Base-by-base conservation (phyloP, 257 asterid species). In the Mentha longifolia region DNA sequence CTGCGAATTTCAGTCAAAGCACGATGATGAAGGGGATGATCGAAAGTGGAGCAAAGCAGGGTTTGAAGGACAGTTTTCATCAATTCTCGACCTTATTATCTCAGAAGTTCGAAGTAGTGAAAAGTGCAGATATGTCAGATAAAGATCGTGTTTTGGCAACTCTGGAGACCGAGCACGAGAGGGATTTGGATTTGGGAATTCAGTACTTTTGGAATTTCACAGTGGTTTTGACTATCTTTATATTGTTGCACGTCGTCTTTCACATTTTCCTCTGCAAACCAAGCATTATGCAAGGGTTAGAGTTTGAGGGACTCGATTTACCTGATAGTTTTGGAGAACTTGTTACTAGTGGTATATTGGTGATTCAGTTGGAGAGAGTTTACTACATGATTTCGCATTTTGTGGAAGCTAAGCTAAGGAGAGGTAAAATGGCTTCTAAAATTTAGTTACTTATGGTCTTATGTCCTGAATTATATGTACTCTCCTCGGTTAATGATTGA, bases 261-360 rank as follows among this genome's bases (percentile, higher is more conserved):
- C 98, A 93, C 78, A 81, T 93, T 61, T 81, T 88, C 61, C 77
- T 83, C 19, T 80, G 86, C 68, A 80, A 81, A 50, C 84, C 84
- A 17, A 76, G 37, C 76, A 56, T 79, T 65, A 65, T 67, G 39
- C 85, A 81, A 71, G 97, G 98, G 5, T 71, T 93, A 60, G 98
- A 93, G 75, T 78, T 85, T 43, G 68, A 67, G 13, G 97, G 96
- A 35, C 83, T 93, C 55, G 97, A 91, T 68, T 85, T 93, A 73
- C 98, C 98, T 0, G 98, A 93, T 70, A 91, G 96, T 75, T 62
- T 89, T 22, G 98, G 97, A 35, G 97, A 91, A 79, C 73, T 93
- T 58, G 75, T 93, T 68, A 82, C 92, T 3, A 67, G 85, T 70
- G 92, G 84, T 2, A 22, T 91, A 37, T 63, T 93, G 83, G 80